Evolutionary conservation across 179 eudicot genomes (phyloP), one percentile per base, ranked within the genome.

Genomic region (Nepenthes alata): DNA sequence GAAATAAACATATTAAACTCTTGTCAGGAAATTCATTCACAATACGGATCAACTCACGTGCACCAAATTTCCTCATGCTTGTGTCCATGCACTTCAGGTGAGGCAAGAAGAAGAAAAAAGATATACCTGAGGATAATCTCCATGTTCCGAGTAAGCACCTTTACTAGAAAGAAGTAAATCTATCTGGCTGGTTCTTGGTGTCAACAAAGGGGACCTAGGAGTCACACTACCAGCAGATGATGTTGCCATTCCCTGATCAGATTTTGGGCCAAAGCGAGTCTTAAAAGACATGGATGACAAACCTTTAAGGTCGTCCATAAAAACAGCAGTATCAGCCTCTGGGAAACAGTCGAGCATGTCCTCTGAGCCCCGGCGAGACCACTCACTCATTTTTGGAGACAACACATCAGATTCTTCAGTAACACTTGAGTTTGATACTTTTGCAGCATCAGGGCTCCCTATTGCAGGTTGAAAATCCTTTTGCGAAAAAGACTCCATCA

Each of bases 171-270:
- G 70, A 59, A 94, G 82, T 81, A 87, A 73, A 75, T 94, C 99
- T 65, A 90, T 84, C 68, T 75, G 96, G 74, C 84, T 85, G 70
- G 85, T 80, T 74, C 82, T 75, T 38, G 99, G 99, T 44, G 99
- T 94, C 77, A 83, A 53, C 54, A 86, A 66, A 37, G 99, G 99
- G 25, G 99, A 94, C 76, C 91, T 80, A 53, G 99, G 99, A 67
- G 99, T 94, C 86, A 94, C 80, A 78, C 97, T 94, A 63, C 95
- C 99, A 53, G 94, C 97, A 65, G 99, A 94, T 52, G 99, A 94
- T 56, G 94, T 87, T 37, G 98, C 84, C 97, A 94, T 87, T 61
- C 99, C 99, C 75, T 90, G 99, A 73, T 94, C 99, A 68, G 97
- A 94, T 69, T 89, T 94, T n/a, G 95, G 97, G 59, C 97, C 99